These are phyloP conservation scores for Termitomyces titanicus DNA, from an alignment of 768 basidiomycete genomes.

Conservation along the genomic window DNA sequence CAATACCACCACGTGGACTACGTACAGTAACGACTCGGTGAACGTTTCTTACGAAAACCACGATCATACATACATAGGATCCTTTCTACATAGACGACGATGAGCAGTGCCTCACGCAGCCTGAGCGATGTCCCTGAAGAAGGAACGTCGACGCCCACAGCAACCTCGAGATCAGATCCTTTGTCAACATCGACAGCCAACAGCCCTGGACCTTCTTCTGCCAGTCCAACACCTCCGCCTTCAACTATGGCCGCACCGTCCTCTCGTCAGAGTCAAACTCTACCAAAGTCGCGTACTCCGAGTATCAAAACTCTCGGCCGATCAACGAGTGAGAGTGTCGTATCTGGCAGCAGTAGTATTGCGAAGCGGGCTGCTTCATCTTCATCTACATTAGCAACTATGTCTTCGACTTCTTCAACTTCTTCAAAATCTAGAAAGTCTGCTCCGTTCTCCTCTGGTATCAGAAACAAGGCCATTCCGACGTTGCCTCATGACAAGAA, in stretches of 20 bases:
- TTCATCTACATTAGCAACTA: slow-evolving; percentile 6
- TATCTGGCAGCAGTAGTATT: slow-evolving; percentile 5
- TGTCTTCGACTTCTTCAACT: slow-evolving; percentile 4
- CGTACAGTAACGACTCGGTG: not conserved
- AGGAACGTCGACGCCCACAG: slow-evolving; percentile 16
- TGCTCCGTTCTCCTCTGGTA: slow-evolving; percentile 18
- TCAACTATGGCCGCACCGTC: slow-evolving; percentile 11
- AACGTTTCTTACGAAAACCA: not conserved
- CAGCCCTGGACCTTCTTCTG: not conserved
- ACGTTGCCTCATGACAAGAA: slow-evolving; percentile 61
- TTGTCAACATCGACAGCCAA: not conserved
- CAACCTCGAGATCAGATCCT: slow-evolving; percentile 5
- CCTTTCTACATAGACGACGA: slow-evolving; percentile 5
- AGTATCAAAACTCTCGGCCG: slow-evolving; percentile 34
- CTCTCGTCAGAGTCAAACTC: slow-evolving; percentile 7
- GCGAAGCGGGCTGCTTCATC: slow-evolving; percentile 18
- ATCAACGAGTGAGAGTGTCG: slow-evolving; percentile 11
- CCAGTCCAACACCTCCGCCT: slow-evolving; percentile 8
- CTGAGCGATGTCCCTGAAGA: slow-evolving; percentile 34
- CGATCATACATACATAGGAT: not conserved
- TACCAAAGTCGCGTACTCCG: slow-evolving; percentile 19
- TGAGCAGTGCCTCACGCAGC: slow-evolving; percentile 21
- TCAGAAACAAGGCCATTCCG: slow-evolving; percentile 45
- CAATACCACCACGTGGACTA: not conserved
- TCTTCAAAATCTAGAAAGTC: slow-evolving; percentile 21